A percentile compares a stretch with the other conserved stretches of the same genome.
Conservation (phyloP, 768 basidiomycete species). For the Tephrocybe rancida region DNA sequence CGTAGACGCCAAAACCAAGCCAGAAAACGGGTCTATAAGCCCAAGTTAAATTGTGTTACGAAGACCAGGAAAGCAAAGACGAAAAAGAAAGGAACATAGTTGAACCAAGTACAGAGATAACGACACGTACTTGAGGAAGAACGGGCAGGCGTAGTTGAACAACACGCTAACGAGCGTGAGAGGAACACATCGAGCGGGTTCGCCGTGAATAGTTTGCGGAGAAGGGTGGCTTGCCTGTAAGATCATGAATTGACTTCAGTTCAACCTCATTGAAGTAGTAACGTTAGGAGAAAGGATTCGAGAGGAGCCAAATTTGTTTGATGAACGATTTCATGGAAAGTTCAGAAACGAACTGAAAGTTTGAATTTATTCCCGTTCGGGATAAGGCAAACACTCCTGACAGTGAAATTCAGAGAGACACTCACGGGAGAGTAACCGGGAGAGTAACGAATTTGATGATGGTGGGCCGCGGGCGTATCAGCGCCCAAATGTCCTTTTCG, state of each 20-base stretch:
- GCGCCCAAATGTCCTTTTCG: constrained; percentile 71
- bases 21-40: too few species aligned
- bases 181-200: constrained; percentile 52
- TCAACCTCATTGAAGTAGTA: constrained; percentile 17
- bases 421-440: too few species aligned
- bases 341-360: too few species aligned
- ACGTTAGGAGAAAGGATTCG: constrained; percentile 24
- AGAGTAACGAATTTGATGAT: too few species aligned
- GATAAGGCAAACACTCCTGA: neutral
- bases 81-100: too few species aligned
- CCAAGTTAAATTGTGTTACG: too few species aligned
- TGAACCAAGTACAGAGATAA: constrained; percentile 35
- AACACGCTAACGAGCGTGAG: constrained; percentile 70
- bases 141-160: constrained; percentile 82
- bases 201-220: constrained; percentile 44
- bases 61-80: constrained; percentile 44
- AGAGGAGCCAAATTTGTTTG: too few species aligned
- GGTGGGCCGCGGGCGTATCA: too few species aligned
- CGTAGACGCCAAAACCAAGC: too few species aligned
- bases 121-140: constrained; percentile 79
- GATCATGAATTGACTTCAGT: neutral
- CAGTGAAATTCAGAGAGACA: too few species aligned
- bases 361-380: too few species aligned
- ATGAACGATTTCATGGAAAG: too few species aligned
- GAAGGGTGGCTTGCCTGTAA: constrained; percentile 37